Evolutionary conservation across 352 stramenopile genomes (phyloP), one percentile per base, ranked within the genome.

Genomic region (Globisporangium iwayamae): DNA sequence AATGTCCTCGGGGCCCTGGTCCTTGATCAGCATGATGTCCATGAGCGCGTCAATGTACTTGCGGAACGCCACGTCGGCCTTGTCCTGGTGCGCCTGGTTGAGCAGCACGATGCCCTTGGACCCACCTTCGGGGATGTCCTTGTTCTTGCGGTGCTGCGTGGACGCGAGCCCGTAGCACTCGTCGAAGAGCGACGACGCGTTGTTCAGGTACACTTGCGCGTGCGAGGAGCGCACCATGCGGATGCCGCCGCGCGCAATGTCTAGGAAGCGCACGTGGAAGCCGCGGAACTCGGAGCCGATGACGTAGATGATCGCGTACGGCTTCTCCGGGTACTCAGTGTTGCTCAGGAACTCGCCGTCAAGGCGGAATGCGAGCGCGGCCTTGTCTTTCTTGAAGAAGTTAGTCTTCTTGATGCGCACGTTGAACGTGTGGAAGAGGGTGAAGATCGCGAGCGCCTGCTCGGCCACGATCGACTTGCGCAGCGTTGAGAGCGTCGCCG

Each of bases 101-200:
- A 99, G 87, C 39, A 99, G 78, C 39, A 97, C 74, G 1, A 99
- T 96, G 46, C 88, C 97, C 79, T 99, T 99, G 46, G 92, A 98
- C 57, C 97, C 97, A 51, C 97, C 97, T 74, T 99, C 97, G 2
- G 97, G 96, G 65, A 99, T 99, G 73, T 99, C 97, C 84, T 99
- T 99, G 84, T 99, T 99, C 81, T 99, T 99, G 45, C 98, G 87
- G 71, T 99, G 96, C 73, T 99, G 97, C 8, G 96, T 96, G 63
- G 91, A 99, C 0, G 96, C 96, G 5, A 99, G 76, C 11, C 89
- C 89, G 75, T 99, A 99, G 64, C 87, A 97, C 72, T 99, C 97
- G 66, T 99, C 95, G 66, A 98, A 99, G 47, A 98, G 96, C 55
- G 93, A 91, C 41, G 92, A 86, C 20, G 89, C 72, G 61, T 89